phyloP scores from a whole-genome alignment of 78 protist genomes.

The Chrysochromulina parva region DNA sequence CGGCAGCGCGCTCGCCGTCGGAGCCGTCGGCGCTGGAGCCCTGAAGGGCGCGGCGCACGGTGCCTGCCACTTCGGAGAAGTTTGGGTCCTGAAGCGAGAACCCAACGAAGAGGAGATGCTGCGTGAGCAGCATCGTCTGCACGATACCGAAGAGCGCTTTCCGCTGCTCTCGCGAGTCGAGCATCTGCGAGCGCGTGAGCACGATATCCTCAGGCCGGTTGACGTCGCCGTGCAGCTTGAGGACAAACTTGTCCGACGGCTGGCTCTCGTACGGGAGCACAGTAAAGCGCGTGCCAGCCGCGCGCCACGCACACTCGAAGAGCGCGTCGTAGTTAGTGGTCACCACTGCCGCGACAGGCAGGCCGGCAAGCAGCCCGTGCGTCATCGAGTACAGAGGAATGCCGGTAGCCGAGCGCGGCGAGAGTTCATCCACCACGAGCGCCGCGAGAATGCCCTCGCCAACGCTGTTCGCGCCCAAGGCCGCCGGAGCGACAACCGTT shows the following conservation, averaged over 20 bases:
- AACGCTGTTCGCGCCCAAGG: not conserved
- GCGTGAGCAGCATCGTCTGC: conserved; percentile 63
- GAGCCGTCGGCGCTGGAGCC: not conserved
- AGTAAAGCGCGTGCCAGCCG: conserved; percentile 19
- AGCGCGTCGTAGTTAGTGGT: conserved; percentile 76
- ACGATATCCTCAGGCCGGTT: conserved; percentile 65
- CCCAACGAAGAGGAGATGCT: conserved; percentile 72
- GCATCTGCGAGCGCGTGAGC: conserved; percentile 67
- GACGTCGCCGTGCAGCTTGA: conserved; percentile 76
- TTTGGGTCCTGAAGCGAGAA: conserved; percentile 72
- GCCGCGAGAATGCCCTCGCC: not conserved
- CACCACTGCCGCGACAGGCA: conserved; percentile 57
- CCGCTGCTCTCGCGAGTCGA: conserved; percentile 48
- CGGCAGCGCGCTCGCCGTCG: not conserved
- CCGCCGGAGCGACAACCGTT: too few species aligned
- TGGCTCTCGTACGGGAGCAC: conserved; percentile 36
- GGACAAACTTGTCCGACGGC: not conserved
- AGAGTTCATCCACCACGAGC: conserved; percentile 47
- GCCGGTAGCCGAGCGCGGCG: conserved; percentile 36
- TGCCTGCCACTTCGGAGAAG: conserved; percentile 44
- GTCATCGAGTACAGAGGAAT: conserved; percentile 41
- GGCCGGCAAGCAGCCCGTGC: conserved; percentile 53
- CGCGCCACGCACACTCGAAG: conserved; percentile 62
- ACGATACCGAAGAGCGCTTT: conserved; percentile 69
- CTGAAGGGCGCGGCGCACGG: not conserved